These are phyloP conservation scores for Umbelopsis ramanniana DNA, from an alignment of 192 early-diverging fungal species.

Conservation along the genomic window DNA sequence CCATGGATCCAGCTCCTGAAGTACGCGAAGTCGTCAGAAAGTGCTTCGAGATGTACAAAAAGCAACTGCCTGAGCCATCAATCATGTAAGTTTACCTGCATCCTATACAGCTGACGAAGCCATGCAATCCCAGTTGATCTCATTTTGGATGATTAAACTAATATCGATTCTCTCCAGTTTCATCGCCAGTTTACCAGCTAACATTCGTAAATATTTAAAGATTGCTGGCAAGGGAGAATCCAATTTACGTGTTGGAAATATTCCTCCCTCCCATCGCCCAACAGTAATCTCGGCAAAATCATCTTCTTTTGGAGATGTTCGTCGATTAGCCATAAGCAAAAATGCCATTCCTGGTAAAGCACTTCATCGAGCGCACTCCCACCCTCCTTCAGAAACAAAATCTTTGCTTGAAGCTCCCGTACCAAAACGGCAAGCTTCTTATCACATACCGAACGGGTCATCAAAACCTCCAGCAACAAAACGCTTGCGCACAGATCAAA, in stretches of 20 bases:
- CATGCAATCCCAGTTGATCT: background rate
- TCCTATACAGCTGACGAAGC: background rate
- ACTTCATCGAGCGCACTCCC: slow-evolving; percentile 5
- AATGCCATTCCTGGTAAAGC: background rate
- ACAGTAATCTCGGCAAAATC: background rate
- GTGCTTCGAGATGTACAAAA: slow-evolving; percentile 52
- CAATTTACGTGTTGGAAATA: background rate
- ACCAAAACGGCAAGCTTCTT: slow-evolving; percentile 15
- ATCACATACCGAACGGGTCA: slow-evolving; percentile 4
- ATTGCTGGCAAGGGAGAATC: background rate
- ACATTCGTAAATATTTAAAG: slow-evolving; percentile 24
- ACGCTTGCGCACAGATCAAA: slow-evolving; percentile 14
- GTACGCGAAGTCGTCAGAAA: slow-evolving; percentile 51
- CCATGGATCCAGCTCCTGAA: slow-evolving; percentile 52
- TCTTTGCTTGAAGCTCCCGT: background rate
- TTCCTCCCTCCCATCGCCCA: background rate
- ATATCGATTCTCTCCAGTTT: background rate
- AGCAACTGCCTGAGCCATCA: slow-evolving; percentile 48
- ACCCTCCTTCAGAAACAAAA: background rate
- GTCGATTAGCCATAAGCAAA: background rate
- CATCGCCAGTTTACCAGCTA: slow-evolving; percentile 3
- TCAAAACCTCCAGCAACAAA: background rate
- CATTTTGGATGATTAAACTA: background rate
- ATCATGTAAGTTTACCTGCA: slow-evolving; percentile 34
- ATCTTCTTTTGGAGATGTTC: background rate